Percentiles rank a stretch among this genome's conserved stretches.
These are phyloP conservation scores for Wickerhamiella alocasiicola DNA, from an alignment of 805 yeast genomes.

Conservation along the genomic window DNA sequence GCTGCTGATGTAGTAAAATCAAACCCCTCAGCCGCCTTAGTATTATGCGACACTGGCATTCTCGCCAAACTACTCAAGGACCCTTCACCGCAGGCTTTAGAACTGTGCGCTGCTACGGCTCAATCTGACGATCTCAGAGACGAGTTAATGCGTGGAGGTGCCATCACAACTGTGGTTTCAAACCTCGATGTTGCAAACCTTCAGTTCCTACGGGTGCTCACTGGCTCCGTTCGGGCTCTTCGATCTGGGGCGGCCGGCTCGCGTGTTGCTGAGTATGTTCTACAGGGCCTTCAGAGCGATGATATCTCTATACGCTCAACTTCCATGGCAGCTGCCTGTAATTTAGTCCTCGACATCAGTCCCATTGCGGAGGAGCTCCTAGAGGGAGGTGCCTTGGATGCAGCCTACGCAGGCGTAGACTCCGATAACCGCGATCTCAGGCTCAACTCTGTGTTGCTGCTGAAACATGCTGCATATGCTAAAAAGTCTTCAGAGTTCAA, in stretches of 20 bases:
- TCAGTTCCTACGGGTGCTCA: neutral
- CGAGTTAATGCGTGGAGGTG: neutral
- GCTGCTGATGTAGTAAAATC: neutral
- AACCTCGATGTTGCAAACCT: neutral
- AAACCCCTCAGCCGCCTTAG: neutral
- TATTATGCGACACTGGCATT: neutral
- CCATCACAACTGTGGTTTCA: neutral
- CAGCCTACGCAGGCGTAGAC: neutral
- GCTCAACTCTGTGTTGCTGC: conserved; percentile 2
- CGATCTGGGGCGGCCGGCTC: neutral
- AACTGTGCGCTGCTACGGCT: neutral
- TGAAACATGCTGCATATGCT: conserved; percentile 3
- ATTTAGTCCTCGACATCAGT: conserved; percentile 4
- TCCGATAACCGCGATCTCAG: neutral
- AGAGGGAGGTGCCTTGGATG: neutral
- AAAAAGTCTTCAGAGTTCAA: neutral
- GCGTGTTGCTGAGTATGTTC: neutral
- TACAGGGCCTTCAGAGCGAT: neutral
- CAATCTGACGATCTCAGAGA: neutral
- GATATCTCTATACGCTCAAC: neutral
- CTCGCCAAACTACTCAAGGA: neutral
- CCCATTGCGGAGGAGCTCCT: neutral
- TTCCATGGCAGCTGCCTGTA: conserved; percentile 11
- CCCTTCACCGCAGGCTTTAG: conserved; percentile 1
- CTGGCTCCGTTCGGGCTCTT: neutral